Percentiles rank a stretch among this genome's conserved stretches.
phyloP scores from a whole-genome alignment of 169 alveolate species.

The Eimeria tenella region DNA sequence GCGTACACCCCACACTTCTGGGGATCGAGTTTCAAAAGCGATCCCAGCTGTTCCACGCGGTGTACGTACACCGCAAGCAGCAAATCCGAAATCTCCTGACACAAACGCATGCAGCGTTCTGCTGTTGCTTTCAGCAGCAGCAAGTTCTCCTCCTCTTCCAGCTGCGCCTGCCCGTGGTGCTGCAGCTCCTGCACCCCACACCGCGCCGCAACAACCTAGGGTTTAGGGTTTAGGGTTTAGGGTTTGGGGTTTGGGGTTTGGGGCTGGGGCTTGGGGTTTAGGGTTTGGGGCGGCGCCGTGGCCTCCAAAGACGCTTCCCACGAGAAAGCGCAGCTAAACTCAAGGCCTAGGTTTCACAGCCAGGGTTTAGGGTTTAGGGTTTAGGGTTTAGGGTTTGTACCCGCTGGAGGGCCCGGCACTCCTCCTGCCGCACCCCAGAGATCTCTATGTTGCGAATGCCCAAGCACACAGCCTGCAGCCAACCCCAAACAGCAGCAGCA shows the following conservation, averaged over 20 bases:
- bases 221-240: too few species aligned
- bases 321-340: too few species aligned
- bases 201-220: not conserved
- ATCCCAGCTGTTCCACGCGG: slow-evolving; percentile 42
- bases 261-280: too few species aligned
- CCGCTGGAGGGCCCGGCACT: slow-evolving; percentile 62
- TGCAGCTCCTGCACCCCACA: slow-evolving; percentile 68
- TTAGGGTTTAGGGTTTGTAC: not conserved
- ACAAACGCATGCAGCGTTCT: slow-evolving; percentile 53
- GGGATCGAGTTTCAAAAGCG: not conserved
- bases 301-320: too few species aligned
- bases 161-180: not conserved
- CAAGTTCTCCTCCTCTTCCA: slow-evolving; percentile 9
- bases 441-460: slow-evolving; percentile 34
- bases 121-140: slow-evolving; percentile 61
- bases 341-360: not conserved
- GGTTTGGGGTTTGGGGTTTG: too few species aligned
- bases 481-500: not conserved
- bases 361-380: not conserved
- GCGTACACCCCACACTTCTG: slow-evolving; percentile 26
- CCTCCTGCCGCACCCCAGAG: slow-evolving; percentile 60
- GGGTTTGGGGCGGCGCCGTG: too few species aligned
- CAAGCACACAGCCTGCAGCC: slow-evolving; percentile 21
- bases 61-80: slow-evolving; percentile 29
- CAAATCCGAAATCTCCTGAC: slow-evolving; percentile 51